phyloP scores from a whole-genome alignment of 2,329 filamentous ascomycete genomes.

The Exophiala dermatitidis region DNA sequence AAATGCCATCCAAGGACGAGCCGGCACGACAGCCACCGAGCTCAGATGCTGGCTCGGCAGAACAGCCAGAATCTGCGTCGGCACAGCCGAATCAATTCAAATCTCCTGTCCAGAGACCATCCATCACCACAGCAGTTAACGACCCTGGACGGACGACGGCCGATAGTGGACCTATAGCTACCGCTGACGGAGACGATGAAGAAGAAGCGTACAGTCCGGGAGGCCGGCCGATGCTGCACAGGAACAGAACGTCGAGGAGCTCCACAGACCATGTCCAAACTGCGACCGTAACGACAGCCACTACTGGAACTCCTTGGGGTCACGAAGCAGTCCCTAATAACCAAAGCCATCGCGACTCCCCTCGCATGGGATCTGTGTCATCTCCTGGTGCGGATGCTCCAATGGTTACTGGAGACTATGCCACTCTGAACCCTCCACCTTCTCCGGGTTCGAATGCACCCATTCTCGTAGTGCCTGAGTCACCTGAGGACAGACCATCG shows the following conservation, averaged over 20 bases:
- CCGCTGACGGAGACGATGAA: constrained; percentile 26
- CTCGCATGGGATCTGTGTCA: neutral
- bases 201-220: constrained; percentile 46
- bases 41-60: neutral
- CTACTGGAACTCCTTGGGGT: no score
- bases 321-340: neutral
- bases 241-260: neutral
- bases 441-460: constrained; percentile 24
- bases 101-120: neutral
- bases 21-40: neutral
- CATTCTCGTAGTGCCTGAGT: constrained; percentile 11
- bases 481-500: constrained; percentile 2
- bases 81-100: neutral
- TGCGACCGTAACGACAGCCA: no score
- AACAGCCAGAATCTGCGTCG: neutral
- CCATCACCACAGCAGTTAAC: neutral
- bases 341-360: constrained; percentile 19
- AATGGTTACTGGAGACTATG: constrained; percentile 27
- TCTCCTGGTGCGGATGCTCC: constrained; percentile 26
- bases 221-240: constrained; percentile 42
- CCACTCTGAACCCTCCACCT: constrained; percentile 10
- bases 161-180: constrained; percentile 13
- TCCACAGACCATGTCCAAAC: no score
- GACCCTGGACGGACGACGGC: constrained; percentile 2
- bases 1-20: neutral